Evolutionary conservation across 2,329 filamentous ascomycete genomes (phyloP).

Genomic region (Chaetomiaceae sp.): DNA sequence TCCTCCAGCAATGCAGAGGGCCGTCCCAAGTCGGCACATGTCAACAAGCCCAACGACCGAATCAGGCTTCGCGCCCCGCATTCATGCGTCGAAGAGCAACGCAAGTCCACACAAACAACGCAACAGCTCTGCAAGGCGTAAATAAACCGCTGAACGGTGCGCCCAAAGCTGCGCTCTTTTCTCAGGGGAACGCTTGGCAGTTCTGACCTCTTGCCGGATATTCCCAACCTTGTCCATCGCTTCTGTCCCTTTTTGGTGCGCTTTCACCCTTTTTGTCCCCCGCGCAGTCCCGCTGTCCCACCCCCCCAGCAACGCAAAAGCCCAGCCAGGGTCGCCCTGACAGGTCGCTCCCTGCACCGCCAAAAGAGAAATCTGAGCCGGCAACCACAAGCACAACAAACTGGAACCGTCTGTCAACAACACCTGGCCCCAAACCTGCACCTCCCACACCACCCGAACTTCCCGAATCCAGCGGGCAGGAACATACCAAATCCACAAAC

Average conservation of each 20-base stretch:
- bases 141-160: background rate
- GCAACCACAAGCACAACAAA: constrained; percentile 16
- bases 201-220: background rate
- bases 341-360: constrained; percentile 18
- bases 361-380: constrained; percentile 20
- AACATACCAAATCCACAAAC: background rate
- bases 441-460: background rate
- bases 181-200: background rate
- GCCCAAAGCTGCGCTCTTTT: background rate
- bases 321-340: constrained; percentile 13
- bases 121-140: background rate
- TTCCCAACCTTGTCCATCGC: background rate
- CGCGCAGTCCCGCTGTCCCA: too few species aligned
- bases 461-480: background rate
- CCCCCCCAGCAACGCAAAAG: constrained; percentile 5
- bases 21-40: constrained; percentile 16
- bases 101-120: constrained; percentile 7
- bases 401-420: background rate
- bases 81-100: constrained; percentile 1
- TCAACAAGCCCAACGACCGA: constrained; percentile 20
- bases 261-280: background rate
- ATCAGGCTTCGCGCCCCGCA: constrained; percentile 12
- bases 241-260: background rate
- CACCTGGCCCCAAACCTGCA: too few species aligned
- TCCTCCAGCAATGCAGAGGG: constrained; percentile 24